These are phyloP conservation scores for Hevea brasiliensis DNA, from an alignment of 345 rosid species.

Conservation along the genomic window DNA sequence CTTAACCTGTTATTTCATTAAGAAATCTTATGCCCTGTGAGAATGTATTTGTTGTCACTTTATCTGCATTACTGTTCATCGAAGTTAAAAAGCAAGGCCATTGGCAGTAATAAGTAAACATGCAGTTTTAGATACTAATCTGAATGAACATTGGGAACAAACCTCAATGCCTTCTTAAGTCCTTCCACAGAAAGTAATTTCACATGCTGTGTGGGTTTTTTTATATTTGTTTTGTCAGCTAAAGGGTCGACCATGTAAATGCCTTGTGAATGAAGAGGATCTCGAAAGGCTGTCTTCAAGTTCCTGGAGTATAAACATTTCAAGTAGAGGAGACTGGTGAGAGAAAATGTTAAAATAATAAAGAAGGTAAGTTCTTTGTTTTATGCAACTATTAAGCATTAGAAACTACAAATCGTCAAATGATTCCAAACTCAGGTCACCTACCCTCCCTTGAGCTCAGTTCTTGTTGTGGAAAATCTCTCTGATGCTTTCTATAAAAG, in stretches of 20 bases:
- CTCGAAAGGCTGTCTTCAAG: constrained; percentile 60
- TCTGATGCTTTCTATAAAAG: constrained; percentile 67
- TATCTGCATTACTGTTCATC: constrained; percentile 67
- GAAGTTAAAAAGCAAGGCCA: neutral
- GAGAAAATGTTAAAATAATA: neutral
- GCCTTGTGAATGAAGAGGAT: constrained; percentile 52
- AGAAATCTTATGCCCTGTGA: constrained; percentile 94
- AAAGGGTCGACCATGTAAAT: constrained; percentile 66
- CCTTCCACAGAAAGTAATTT: constrained; percentile 73
- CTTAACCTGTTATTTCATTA: constrained; percentile 63
- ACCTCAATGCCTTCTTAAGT: constrained; percentile 82
- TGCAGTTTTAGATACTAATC: constrained; percentile 9
- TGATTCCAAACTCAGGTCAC: constrained; percentile 28
- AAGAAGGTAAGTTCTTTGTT: neutral
- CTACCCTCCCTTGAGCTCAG: constrained; percentile 95
- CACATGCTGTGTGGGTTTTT: constrained; percentile 50
- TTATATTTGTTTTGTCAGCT: constrained; percentile 41
- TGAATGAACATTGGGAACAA: constrained; percentile 9
- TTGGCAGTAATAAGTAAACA: constrained; percentile 3
- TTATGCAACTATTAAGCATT: neutral
- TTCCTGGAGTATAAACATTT: constrained; percentile 44
- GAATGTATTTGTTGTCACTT: constrained; percentile 77
- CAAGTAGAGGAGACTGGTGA: neutral
- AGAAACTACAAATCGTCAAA: constrained; percentile 3
- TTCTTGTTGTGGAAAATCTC: constrained; percentile 49